These are phyloP conservation scores for Cercophora samala DNA, from an alignment of 495 filamentous ascomycete species.

Conservation along the genomic window DNA sequence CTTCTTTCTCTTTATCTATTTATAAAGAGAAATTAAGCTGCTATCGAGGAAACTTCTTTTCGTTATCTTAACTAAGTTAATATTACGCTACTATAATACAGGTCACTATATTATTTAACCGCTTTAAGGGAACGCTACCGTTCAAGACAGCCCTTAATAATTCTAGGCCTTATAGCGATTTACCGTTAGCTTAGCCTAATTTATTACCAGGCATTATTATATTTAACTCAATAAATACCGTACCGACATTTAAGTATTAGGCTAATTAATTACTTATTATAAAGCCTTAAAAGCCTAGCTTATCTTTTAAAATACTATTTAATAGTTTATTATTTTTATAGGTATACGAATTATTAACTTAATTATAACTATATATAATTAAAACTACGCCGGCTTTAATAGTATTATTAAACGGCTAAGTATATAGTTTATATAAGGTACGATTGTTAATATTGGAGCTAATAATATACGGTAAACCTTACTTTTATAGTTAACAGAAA, in stretches of 20 bases:
- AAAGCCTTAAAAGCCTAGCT: conserved; percentile 91
- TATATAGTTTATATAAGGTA: conserved; percentile 77
- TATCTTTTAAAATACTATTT: conserved; percentile 89
- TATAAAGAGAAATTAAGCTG: conserved; percentile 91
- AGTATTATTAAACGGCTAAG: conserved; percentile 87
- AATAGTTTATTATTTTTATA: conserved; percentile 90
- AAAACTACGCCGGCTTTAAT: conserved; percentile 82
- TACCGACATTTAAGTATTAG: conserved; percentile 74
- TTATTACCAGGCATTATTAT: conserved; percentile 97
- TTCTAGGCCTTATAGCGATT: conserved; percentile 75
- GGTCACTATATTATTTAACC: conserved; percentile 90
- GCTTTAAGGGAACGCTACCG: conserved; percentile 72
- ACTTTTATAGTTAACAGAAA: conserved; percentile 77
- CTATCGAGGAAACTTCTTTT: conserved; percentile 59
- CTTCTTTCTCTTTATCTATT: conserved; percentile 67
- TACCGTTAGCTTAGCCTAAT: conserved; percentile 66
- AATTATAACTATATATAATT: conserved; percentile 87
- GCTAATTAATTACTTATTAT: conserved; percentile 93
- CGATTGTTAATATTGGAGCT: conserved; percentile 81
- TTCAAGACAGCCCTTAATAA: conserved; percentile 79
- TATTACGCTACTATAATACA: conserved; percentile 92
- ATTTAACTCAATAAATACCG: conserved; percentile 79
- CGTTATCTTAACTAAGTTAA: conserved; percentile 77
- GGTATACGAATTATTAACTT: conserved; percentile 85
- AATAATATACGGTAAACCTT: conserved; percentile 69